Conservation (phyloP, 495 filamentous ascomycete genomes). For the Podospora comata region DNA sequence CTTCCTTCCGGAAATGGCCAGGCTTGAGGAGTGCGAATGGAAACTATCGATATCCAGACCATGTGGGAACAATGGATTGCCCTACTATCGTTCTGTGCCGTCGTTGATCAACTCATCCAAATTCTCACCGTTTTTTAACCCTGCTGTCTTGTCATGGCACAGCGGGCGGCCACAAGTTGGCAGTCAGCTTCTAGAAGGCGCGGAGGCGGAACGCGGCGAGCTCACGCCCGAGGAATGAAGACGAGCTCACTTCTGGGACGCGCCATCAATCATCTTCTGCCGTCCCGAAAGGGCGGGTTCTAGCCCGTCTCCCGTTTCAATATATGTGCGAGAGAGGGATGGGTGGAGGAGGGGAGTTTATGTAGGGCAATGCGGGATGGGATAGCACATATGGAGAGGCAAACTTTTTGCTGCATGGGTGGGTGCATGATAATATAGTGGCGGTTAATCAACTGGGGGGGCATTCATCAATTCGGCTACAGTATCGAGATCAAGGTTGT, state of each 20-base stretch:
- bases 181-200: not conserved
- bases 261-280: not conserved
- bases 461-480: not conserved
- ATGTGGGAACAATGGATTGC: too few relatives aligned
- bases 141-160: not conserved
- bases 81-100: too few relatives aligned
- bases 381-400: not conserved
- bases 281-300: not conserved
- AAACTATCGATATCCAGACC: too few relatives aligned
- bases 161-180: not conserved
- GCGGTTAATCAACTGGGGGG: not conserved
- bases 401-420: not conserved
- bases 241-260: not conserved
- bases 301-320: not conserved
- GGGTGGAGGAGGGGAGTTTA: too few relatives aligned
- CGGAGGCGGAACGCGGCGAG: not conserved
- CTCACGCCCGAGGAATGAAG: not conserved
- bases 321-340: not conserved
- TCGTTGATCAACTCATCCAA: too few relatives aligned
- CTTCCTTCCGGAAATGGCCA: too few relatives aligned
- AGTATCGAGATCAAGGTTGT: not conserved
- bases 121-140: not conserved
- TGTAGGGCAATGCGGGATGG: too few relatives aligned
- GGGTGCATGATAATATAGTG: not conserved
- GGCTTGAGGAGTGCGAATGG: too few relatives aligned